phyloP scores from a whole-genome alignment of 495 filamentous ascomycete species.

The Xylaria intraflava region DNA sequence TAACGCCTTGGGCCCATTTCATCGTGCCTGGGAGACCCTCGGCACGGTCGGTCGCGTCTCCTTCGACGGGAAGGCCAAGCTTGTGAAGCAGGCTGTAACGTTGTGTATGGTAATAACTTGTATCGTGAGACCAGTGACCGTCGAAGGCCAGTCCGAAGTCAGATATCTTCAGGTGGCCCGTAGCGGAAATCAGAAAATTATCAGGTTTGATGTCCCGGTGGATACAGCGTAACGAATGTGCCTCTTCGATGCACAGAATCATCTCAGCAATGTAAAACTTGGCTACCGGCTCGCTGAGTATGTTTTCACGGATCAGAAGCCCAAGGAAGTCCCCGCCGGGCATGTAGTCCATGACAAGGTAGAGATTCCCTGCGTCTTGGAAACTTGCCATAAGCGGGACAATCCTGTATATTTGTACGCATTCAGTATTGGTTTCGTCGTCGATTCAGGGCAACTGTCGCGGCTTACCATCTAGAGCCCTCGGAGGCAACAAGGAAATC shows the following conservation, averaged over 20 bases:
- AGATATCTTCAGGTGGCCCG: slow-evolving; percentile 87
- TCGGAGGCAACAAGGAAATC: slow-evolving; percentile 86
- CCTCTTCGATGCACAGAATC: slow-evolving; percentile 90
- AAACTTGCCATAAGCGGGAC: slow-evolving; percentile 85
- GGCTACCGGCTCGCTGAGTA: slow-evolving; percentile 68
- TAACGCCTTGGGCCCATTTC: slow-evolving; percentile 42
- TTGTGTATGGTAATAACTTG: slow-evolving; percentile 75
- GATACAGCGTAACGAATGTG: slow-evolving; percentile 79
- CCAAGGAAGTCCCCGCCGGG: slow-evolving; percentile 90
- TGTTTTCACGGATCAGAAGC: slow-evolving; percentile 72
- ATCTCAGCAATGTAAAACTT: slow-evolving; percentile 91
- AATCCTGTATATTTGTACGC: slow-evolving; percentile 40
- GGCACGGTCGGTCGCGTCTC: slow-evolving; percentile 65
- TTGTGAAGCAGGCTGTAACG: slow-evolving; percentile 68
- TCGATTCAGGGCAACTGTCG: not conserved
- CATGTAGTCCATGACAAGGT: slow-evolving; percentile 97
- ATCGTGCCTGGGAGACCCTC: slow-evolving; percentile 44
- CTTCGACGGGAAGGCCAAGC: slow-evolving; percentile 65
- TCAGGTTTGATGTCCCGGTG: slow-evolving; percentile 96
- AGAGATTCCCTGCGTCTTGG: slow-evolving; percentile 75
- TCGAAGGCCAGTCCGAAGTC: slow-evolving; percentile 95
- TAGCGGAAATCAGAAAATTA: slow-evolving; percentile 85
- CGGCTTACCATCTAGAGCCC: slow-evolving; percentile 62
- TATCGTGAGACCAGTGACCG: slow-evolving; percentile 89
- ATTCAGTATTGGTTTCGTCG: not conserved